phyloP scores from a whole-genome alignment of 148 eudicot genomes.

The Camellia japonica region DNA sequence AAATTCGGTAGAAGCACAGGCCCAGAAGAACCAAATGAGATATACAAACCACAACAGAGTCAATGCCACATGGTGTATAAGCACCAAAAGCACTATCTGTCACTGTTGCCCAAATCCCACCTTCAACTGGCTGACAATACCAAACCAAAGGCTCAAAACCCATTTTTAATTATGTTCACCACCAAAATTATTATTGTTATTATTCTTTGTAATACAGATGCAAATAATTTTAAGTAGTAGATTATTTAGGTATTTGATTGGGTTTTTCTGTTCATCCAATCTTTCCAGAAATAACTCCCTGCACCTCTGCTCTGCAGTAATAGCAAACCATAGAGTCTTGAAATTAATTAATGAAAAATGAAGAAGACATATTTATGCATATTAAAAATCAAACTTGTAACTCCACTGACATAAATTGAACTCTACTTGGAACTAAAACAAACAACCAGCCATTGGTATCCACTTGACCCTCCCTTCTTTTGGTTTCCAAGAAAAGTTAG shows the following conservation, averaged over 20 bases:
- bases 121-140: conserved; percentile 56
- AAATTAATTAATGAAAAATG: not conserved
- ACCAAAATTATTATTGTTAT: not conserved
- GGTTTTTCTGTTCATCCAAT: not conserved
- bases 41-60: conserved; percentile 41
- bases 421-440: too few species aligned
- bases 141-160: conserved; percentile 44
- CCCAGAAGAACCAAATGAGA: conserved; percentile 52
- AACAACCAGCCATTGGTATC: not conserved
- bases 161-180: conserved; percentile 25
- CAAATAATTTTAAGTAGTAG: too few species aligned
- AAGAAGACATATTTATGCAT: not conserved
- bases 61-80: conserved; percentile 60
- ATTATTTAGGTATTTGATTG: not conserved
- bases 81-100: conserved; percentile 54
- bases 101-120: conserved; percentile 51
- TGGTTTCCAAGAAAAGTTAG: not conserved
- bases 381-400: not conserved
- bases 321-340: not conserved
- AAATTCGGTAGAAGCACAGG: conserved; percentile 48
- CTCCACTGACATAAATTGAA: not conserved
- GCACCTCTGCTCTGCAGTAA: not conserved
- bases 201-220: too few species aligned
- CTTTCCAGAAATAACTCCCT: not conserved
- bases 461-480: not conserved